Base-by-base conservation (phyloP, 768 basidiomycete species). In the Tylopilus sp. region DNA sequence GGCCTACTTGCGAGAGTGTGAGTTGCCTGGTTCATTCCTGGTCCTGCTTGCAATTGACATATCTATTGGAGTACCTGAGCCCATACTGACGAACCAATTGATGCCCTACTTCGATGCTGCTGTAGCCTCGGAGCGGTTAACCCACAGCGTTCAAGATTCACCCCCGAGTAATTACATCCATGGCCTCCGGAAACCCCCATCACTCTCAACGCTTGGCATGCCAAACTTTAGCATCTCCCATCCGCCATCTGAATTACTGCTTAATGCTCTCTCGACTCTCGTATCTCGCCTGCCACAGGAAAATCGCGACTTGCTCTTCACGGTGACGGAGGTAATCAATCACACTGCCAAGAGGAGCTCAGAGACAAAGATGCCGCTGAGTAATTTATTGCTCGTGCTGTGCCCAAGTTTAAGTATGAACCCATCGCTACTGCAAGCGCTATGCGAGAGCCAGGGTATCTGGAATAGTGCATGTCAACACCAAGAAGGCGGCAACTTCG, bases 351-450 rank as follows among this genome's bases (percentile, higher is more conserved):
- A 74, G 50, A 78, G 81, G 56, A 77, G 78, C 62, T 79, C 78
- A 57, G 81, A 83, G 61, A 98, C 92, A 31, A 92, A 91, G 72
- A 98, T 98, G 94, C 91, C 92, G 3, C 70, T 97, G 58, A 87
- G 87, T 67, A 97, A 97, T 63, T 69, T 98, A 60, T 74, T 95
- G 44, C 74, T 95, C 30, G 87, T 96, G 45, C 85, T 98, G 65
- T 93, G 89, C 56, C 95, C 94, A 8, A 92, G 85, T 65, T 69
- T 94, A 64, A 84, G 80, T 63, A 86, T 94, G 82, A 88, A 75
- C 52, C 88, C 89, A 16, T 77, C 84, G 2, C 64, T 92, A 25
- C 69, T 93, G 59, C 79, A 86, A 56, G 79, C 85, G 28, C 68
- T 93, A 3, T 89, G 89, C 60, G 89, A 92, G 65, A 78, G 79